These are phyloP conservation scores for Cupressus sempervirens DNA, from an alignment of 75 land plant species.

Conservation along the genomic window DNA sequence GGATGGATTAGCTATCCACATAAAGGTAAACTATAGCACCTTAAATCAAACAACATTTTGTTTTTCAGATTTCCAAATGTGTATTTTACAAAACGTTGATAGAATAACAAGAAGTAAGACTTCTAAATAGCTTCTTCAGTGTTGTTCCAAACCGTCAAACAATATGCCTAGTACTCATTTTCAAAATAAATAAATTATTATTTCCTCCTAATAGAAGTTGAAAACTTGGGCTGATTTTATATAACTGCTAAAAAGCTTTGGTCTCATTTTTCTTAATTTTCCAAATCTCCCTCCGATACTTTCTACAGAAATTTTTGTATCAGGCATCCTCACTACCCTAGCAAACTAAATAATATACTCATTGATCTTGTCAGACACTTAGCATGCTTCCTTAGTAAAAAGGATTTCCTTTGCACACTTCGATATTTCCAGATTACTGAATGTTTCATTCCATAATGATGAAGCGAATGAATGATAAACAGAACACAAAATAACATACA, in stretches of 20 bases:
- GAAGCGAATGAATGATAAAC: no score
- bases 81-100: neutral
- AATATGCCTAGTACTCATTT: neutral
- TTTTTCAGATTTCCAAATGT: neutral
- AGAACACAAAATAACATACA: no score
- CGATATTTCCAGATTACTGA: no score
- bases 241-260: neutral
- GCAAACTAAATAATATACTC: neutral
- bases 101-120: neutral
- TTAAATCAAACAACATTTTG: neutral
- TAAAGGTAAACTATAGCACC: neutral
- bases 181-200: neutral
- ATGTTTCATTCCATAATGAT: no score
- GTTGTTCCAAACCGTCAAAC: neutral
- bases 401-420: no score
- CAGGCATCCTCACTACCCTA: neutral
- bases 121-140: neutral
- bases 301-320: neutral
- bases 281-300: neutral
- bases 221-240: neutral
- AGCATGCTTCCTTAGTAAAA: no score
- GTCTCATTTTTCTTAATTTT: neutral
- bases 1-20: neutral
- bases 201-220: neutral
- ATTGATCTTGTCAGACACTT: neutral